Conservation (phyloP, 2,329 filamentous ascomycete genomes). For the Penicillium sp. region DNA sequence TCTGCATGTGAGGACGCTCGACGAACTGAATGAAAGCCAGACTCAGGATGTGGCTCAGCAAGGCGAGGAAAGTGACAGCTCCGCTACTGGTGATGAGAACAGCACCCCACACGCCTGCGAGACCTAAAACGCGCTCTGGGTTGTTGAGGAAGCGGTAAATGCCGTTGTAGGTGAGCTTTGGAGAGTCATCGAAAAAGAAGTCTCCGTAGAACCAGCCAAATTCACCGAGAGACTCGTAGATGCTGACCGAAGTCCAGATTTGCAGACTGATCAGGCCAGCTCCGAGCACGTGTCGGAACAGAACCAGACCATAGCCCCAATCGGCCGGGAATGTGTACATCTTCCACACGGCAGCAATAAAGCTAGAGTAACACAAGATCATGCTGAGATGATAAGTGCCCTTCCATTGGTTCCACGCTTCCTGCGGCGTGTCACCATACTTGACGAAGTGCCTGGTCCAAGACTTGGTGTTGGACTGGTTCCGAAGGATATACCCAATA, state of each 20-base stretch:
- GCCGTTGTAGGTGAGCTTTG: slow-evolving; percentile 89
- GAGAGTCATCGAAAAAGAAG: slow-evolving; percentile 90
- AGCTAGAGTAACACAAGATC: slow-evolving; percentile 83
- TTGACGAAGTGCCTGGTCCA: slow-evolving; percentile 99
- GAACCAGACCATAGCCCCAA: slow-evolving; percentile 80
- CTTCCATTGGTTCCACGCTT: slow-evolving; percentile 98
- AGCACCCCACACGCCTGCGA: slow-evolving; percentile 92
- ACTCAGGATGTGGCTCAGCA: slow-evolving; percentile 80
- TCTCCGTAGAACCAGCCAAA: slow-evolving; percentile 99
- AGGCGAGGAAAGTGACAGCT: slow-evolving; percentile 79
- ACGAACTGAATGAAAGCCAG: slow-evolving; percentile 88
- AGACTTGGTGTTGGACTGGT: slow-evolving; percentile 84
- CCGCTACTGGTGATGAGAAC: slow-evolving; percentile 90
- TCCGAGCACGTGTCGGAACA: slow-evolving; percentile 85
- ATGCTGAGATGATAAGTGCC: slow-evolving; percentile 91
- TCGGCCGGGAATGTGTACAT: slow-evolving; percentile 85
- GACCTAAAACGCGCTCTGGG: slow-evolving; percentile 87
- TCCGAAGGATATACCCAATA: slow-evolving; percentile 77
- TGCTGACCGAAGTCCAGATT: slow-evolving; percentile 86
- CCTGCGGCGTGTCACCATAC: slow-evolving; percentile 82
- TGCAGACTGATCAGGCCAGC: slow-evolving; percentile 78
- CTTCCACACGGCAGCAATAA: slow-evolving; percentile 91
- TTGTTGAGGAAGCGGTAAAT: slow-evolving; percentile 99
- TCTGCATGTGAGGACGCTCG: slow-evolving; percentile 96
- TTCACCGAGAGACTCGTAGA: slow-evolving; percentile 92